These are phyloP conservation scores for Eremochloa ophiuroides DNA, from an alignment of 176 grass and related monocot species.

Conservation along the genomic window DNA sequence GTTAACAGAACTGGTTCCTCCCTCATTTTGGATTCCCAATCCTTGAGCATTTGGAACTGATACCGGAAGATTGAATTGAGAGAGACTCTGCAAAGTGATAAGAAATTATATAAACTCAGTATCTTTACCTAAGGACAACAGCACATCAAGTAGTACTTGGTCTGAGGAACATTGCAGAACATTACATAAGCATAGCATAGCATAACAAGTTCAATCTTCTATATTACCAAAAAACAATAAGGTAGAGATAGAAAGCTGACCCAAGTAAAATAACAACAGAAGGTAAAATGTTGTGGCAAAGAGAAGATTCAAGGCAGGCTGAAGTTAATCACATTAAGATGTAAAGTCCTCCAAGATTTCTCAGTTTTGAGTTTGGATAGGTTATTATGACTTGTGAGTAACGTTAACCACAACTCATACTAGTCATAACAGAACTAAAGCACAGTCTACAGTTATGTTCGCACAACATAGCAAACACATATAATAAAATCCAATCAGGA, in stretches of 20 bases:
- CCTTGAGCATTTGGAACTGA: slow-evolving; percentile 54
- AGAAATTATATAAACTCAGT: slow-evolving; percentile 28
- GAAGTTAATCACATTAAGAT: slow-evolving; percentile 12
- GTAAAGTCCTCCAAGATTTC: neutral
- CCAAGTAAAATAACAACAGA: slow-evolving; percentile 6
- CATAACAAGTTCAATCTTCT: slow-evolving; percentile 2
- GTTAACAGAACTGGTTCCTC: slow-evolving; percentile 41
- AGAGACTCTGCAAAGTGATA: slow-evolving; percentile 74
- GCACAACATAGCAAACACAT: neutral
- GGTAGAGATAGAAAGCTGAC: neutral
- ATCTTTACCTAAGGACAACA: slow-evolving; percentile 8
- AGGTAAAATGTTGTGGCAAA: slow-evolving; percentile 12
- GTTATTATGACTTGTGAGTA: neutral
- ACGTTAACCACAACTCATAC: neutral
- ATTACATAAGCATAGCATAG: slow-evolving; percentile 25
- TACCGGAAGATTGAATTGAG: slow-evolving; percentile 87
- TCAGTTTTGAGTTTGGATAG: neutral
- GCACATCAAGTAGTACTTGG: slow-evolving; percentile 1
- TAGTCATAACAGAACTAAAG: slow-evolving; percentile 17
- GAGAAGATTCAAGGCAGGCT: slow-evolving; percentile 8
- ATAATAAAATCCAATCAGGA: slow-evolving; percentile 11
- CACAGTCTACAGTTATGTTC: slow-evolving; percentile 8
- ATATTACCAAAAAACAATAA: neutral
- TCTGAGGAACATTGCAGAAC: slow-evolving; percentile 9
- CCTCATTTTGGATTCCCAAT: slow-evolving; percentile 55